These are phyloP conservation scores for Persicaria tinctoria DNA, from an alignment of 148 eudicot species.

Conservation along the genomic window DNA sequence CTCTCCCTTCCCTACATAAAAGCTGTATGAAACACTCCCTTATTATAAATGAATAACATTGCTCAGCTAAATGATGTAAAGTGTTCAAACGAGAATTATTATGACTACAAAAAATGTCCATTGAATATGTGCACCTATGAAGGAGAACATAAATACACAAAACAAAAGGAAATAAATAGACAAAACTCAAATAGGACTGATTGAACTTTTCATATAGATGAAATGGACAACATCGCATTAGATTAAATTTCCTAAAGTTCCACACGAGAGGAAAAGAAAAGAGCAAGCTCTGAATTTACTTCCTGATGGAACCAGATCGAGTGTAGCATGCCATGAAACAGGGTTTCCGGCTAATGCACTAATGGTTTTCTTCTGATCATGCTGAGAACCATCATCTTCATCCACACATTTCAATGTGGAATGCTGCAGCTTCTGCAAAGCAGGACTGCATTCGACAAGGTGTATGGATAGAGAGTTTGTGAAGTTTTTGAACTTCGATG, in stretches of 20 bases:
- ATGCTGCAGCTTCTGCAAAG: constrained; percentile 64
- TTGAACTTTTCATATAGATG: not conserved
- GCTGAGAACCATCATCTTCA: constrained; percentile 27
- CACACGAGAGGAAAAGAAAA: not conserved
- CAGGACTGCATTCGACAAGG: constrained; percentile 93
- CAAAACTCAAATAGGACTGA: not conserved
- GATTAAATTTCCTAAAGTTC: not conserved
- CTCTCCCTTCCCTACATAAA: not conserved
- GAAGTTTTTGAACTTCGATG: constrained; percentile 72
- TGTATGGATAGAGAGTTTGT: constrained; percentile 62
- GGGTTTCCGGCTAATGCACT: constrained; percentile 60
- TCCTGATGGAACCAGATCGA: constrained; percentile 93
- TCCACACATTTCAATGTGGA: constrained; percentile 57
- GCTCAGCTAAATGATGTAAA: not conserved
- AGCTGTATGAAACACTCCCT: not conserved
- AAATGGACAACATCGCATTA: not conserved
- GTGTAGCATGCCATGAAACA: constrained; percentile 82
- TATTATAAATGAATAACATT: not conserved
- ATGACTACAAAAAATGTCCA: not conserved
- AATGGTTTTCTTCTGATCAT: constrained; percentile 25
- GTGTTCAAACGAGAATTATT: not conserved
- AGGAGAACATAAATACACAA: not conserved
- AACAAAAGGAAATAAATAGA: not conserved
- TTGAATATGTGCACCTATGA: not conserved
- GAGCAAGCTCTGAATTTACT: constrained; percentile 27